Base-by-base conservation (phyloP, 495 filamentous ascomycete genomes). In the Hyaloscypha finlandica region DNA sequence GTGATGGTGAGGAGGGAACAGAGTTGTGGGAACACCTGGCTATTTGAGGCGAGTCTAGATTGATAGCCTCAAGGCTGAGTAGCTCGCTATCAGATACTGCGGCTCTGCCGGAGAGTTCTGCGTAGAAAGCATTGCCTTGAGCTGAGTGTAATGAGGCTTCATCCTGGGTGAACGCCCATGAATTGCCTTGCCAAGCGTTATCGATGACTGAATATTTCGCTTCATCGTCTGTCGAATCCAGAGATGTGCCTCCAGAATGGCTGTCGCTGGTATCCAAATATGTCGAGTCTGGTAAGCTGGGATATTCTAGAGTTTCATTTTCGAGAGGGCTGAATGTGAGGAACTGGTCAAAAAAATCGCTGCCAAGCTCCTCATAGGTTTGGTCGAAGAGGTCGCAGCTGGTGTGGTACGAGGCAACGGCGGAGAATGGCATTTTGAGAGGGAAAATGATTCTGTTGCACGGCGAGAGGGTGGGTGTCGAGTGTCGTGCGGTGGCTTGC, bases 301-400 rank as follows among this genome's bases (percentile, higher is more conserved):
- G 52, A 35, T 67, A 69, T 37, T 63, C 64, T 8, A 29, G 4
- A 20, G 32, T 52, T 8, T n/a, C 64, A 48, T 31, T 66, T 16
- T 65, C 42, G n/a, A 35, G 33, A 30, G 66, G 52, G 39, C 59
- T 67, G 60, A 72, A 71, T 25, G 62, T 69, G 31, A 74, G 61
- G 48, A 69, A 72, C 42, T 74, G 53, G 52, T 74, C 73, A 51
- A 74, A 74, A 63, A 74, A 70, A n/a, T 74, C 73, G 60, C 51
- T 65, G 62, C 52, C 51, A 30, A 71, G 63, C 1, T 72, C 68
- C 11, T 70, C 69, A 39, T 37, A 66, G 51, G 61, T 61, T 61
- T 59, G 70, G 25, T 42, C 61, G 19, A 66, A 70, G 33, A 67
- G 29, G 29, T 68, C 55, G 25, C 55, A 33, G 25, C 14, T 32